phyloP scores from a whole-genome alignment of 495 filamentous ascomycete genomes.

The Penicillium egyptiacum region DNA sequence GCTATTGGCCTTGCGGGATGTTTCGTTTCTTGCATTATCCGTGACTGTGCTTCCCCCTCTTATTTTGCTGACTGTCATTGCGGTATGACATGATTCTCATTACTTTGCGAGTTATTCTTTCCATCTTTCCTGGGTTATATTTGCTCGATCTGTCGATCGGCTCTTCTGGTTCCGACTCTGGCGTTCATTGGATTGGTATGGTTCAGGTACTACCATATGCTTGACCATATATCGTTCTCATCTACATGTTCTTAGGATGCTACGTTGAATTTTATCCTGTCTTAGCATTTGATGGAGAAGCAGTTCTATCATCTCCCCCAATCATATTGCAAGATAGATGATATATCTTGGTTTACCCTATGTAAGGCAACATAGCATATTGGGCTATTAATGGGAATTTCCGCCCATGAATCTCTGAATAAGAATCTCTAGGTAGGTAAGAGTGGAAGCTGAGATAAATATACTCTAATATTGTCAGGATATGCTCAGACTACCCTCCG shows the following conservation, averaged over 20 bases:
- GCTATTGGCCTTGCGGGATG: constrained; percentile 8
- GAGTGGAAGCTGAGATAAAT: neutral
- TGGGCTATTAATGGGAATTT: neutral
- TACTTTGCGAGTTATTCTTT: constrained; percentile 9
- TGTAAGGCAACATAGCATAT: neutral
- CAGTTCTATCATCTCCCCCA: neutral
- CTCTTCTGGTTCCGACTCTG: constrained; percentile 12
- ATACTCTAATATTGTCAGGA: neutral
- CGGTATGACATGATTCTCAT: constrained; percentile 19
- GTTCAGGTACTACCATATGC: constrained; percentile 13
- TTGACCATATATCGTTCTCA: constrained; percentile 10
- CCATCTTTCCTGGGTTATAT: constrained; percentile 19
- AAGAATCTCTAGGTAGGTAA: neutral
- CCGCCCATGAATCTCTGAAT: neutral
- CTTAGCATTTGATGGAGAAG: constrained; percentile 9
- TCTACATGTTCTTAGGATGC: neutral
- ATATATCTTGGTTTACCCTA: neutral
- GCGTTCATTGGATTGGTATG: constrained; percentile 23
- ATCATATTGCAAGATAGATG: neutral
- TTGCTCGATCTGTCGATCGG: constrained; percentile 14
- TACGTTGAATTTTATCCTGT: constrained; percentile 6
- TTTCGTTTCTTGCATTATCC: constrained; percentile 13
- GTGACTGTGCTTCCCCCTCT: constrained; percentile 3
- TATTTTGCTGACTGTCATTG: constrained; percentile 4
- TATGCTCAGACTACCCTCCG: neutral